Evolutionary conservation across 2,329 filamentous ascomycete species (phyloP).

Genomic region (Xenoacremonium recifei): DNA sequence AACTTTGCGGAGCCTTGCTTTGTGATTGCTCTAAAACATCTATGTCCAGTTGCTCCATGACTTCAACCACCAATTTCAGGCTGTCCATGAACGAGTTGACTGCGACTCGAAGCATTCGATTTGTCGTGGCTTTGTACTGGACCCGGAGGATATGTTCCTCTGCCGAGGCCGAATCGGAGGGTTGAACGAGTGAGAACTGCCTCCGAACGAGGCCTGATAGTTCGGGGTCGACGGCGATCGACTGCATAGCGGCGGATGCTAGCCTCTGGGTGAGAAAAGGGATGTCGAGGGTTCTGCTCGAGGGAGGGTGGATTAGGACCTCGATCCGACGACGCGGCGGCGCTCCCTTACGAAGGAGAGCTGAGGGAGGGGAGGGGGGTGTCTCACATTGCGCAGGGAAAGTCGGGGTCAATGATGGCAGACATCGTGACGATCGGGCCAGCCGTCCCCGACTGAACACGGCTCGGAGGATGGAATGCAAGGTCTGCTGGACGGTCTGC

Average conservation of each 20-base stretch:
- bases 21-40: conserved; percentile 62
- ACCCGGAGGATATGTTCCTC: conserved; percentile 59
- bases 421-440: conserved; percentile 35
- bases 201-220: conserved; percentile 81
- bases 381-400: conserved; percentile 63
- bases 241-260: conserved; percentile 70
- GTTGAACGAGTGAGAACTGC: conserved; percentile 57
- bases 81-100: conserved; percentile 97
- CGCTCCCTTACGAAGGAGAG: too few relatives aligned
- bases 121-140: conserved; percentile 84
- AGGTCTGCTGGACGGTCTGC: background rate
- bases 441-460: conserved; percentile 2
- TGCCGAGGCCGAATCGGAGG: conserved; percentile 18
- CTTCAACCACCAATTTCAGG: conserved; percentile 76
- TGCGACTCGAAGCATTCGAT: conserved; percentile 92
- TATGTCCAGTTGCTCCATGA: conserved; percentile 87
- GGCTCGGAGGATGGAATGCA: conserved; percentile 1
- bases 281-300: conserved; percentile 65
- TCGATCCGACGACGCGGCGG: too few relatives aligned
- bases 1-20: conserved; percentile 9
- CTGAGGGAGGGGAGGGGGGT: conserved; percentile 15
- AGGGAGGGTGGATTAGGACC: too few relatives aligned
- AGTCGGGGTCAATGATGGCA: conserved; percentile 43
- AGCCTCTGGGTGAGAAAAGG: conserved; percentile 81
- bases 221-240: conserved; percentile 83